Evolutionary conservation across 1,139 yeast genomes (phyloP), one percentile per base, ranked within the genome.

Genomic region (Candida dubliniensis): DNA sequence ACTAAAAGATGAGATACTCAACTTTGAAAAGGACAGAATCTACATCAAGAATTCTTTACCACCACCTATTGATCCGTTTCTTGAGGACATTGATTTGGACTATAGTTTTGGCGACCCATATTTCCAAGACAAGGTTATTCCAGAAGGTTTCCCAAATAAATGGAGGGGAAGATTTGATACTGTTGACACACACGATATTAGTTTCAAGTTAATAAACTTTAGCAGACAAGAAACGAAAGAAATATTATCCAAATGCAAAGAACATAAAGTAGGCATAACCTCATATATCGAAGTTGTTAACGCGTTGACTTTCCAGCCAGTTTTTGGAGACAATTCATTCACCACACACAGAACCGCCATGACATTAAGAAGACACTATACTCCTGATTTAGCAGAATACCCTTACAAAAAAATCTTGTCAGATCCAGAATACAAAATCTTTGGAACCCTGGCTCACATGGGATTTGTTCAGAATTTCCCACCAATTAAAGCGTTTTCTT

Each of bases 141-240:
- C 77, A 0, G 40, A 44, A 4, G 60, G 53, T 0, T 54, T 47
- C 13, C 51, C 58, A 1, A 49, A 53, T 8, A 63, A 58, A 43
- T 73, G 75, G 70, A 63, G 61, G 1, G 77, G 76, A 0, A 51
- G 73, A 38, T 61, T 57, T 36, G 58, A 59, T 1, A 56, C 63
- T n/a, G 43, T 55, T 10, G 37, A 42, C 18, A 51, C 49, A 12
- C 50, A 47, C 27, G 48, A 60, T 0, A 44, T 61, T 33, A 65
- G 68, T 1, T 71, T 64, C 55, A 71, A 71, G 46, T 50, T 61
- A 14, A 49, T 71, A 34, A 62, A 66, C 40, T 56, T 72, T 36
- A 47, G 60, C 1, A 61, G 69, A 0, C 50, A 45, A 0, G 58
- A 68, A 33, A 51, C 68, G 6, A 49, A 47, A 9, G 26, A 29